Conservation (phyloP, 2,329 filamentous ascomycete species). For the Colletotrichum sublineola region DNA sequence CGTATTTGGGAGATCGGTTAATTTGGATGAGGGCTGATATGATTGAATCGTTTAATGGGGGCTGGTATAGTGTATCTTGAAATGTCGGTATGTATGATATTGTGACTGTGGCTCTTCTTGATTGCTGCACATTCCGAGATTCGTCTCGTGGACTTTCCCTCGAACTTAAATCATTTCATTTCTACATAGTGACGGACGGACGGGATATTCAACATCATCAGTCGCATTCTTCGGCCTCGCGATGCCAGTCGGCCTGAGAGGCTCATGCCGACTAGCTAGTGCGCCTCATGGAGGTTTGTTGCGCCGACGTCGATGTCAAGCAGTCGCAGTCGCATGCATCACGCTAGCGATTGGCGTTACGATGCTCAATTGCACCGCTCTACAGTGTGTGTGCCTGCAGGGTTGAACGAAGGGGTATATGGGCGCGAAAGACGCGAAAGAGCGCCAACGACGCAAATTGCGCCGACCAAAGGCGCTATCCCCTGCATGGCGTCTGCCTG, state of each 20-base stretch:
- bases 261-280: background rate
- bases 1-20: background rate
- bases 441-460: background rate
- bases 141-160: background rate
- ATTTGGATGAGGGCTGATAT: background rate
- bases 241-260: background rate
- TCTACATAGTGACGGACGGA: no score
- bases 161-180: background rate
- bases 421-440: background rate
- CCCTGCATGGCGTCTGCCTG: background rate
- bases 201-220: background rate
- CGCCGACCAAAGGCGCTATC: conserved; percentile 1
- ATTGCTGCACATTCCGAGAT: background rate
- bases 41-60: background rate
- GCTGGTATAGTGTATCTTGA: no score
- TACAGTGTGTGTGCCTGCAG: no score
- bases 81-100: background rate
- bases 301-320: background rate
- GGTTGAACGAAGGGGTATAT: background rate
- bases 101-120: background rate
- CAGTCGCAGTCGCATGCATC: background rate
- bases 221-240: background rate
- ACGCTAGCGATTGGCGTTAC: background rate
- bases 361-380: conserved; percentile 11
- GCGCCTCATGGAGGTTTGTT: conserved; percentile 6